A percentile compares a stretch with the other conserved stretches of the same genome.
Evolutionary conservation across 305 asterid genomes (phyloP).

Genomic region (Solanum hybrid): DNA sequence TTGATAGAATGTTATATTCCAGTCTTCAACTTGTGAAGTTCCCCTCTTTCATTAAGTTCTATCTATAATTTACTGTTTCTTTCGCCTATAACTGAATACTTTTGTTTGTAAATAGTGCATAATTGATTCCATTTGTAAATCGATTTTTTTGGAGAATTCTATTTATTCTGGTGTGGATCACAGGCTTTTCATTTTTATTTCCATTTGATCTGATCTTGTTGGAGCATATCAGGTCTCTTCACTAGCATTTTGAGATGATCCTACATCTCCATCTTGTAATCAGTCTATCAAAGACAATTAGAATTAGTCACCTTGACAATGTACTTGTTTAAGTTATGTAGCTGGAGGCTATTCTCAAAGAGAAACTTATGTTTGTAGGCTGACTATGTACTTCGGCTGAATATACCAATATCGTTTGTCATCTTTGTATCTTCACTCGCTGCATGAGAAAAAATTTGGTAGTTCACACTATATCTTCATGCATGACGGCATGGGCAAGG

Average conservation of each 20-base stretch:
- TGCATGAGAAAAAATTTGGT: not conserved
- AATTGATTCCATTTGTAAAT: not conserved
- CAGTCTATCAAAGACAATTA: not conserved
- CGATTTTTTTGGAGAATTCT: not conserved
- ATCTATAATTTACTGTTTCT: not conserved
- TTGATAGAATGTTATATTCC: not conserved
- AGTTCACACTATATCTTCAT: not conserved
- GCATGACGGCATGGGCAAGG: not conserved
- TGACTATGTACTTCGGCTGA: not conserved
- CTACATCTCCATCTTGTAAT: not conserved
- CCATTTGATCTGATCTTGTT: not conserved
- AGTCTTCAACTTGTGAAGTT: not conserved
- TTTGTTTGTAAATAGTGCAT: not conserved
- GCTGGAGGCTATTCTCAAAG: not conserved
- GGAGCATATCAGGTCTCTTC: not conserved
- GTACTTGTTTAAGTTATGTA: not conserved
- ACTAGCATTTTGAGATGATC: not conserved
- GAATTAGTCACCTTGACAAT: not conserved
- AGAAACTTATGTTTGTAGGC: not conserved
- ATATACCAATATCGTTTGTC: not conserved
- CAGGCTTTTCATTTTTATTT: not conserved
- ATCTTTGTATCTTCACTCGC: not conserved
- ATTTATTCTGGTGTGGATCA: not conserved
- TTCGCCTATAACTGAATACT: not conserved
- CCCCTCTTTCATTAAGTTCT: not conserved